A percentile compares a stretch with the other conserved stretches of the same genome.
Evolutionary conservation across 192 early-diverging fungal genomes (phyloP).

Genomic region (Geranomyces michiganensis): DNA sequence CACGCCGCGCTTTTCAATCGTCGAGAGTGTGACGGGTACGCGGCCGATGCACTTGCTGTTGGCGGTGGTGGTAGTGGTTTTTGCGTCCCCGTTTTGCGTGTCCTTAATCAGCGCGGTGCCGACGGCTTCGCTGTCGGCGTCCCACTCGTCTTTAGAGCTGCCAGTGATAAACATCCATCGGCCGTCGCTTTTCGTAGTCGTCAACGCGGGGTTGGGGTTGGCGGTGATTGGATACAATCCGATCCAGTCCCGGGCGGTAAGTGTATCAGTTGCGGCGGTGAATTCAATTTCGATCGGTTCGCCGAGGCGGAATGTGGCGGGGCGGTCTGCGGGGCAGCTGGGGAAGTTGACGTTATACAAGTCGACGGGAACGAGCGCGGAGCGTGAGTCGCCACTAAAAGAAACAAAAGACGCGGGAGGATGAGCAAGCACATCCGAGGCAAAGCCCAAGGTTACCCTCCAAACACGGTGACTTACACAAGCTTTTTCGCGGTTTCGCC

Average conservation of each 20-base stretch:
- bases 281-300: conserved; percentile 75
- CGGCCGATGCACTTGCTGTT: not conserved
- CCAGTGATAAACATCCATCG: conserved; percentile 70
- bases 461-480: conserved; percentile 31
- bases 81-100: not conserved
- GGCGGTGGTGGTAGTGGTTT: no score
- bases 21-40: not conserved
- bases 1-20: not conserved
- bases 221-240: conserved; percentile 81
- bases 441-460: no score
- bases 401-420: not conserved
- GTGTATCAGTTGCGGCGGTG: conserved; percentile 67
- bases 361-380: conserved; percentile 42
- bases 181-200: conserved; percentile 72
- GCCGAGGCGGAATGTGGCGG: conserved; percentile 63
- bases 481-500: conserved; percentile 44
- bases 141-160: conserved; percentile 57
- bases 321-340: conserved; percentile 44
- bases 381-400: conserved; percentile 39
- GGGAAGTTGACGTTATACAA: conserved; percentile 40
- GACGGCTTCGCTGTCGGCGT: conserved; percentile 54
- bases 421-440: not conserved
- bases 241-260: conserved; percentile 86
- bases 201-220: conserved; percentile 76
- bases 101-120: conserved; percentile 34